Evolutionary conservation across 768 basidiomycete genomes (phyloP), one percentile per base, ranked within the genome.

Genomic region (Asterophora parasitica): DNA sequence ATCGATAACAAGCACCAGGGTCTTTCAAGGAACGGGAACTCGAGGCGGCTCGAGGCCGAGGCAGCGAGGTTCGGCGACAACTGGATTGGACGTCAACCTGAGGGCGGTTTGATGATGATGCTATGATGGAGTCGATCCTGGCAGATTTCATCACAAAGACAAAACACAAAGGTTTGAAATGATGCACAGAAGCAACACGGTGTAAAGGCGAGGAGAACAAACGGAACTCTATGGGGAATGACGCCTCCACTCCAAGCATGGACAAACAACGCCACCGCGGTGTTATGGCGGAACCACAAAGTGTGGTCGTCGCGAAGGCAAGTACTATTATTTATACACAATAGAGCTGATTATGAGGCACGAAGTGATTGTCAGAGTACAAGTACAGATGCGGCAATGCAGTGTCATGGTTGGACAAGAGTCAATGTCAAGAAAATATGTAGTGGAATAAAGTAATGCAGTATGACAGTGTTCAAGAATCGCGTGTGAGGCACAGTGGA

Each of bases 341-440:
- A 23, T 26, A 27, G 12, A 15, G 39, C 39, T 26, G 27, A 26
- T 40, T n/a, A 27, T 13, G 28, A 15, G n/a, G 12, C 11, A 34
- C 13, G 12, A 33, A 44, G 44, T 26, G 20, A n/a, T 27, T 37
- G 44, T 36, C 30, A 30, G 32, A 30, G 20, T 51, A 52, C 20
- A 42, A 55, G 42, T 61, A 61, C 55, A 61, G 34, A 58, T 61
- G 30, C 30, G 35, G 56, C 54, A 54, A 41, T 47, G 46, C 46
- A 40, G 31, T 39, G 46, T 48, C 50, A 47, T 28, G 37, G 42
- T 23, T 28, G 41, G 28, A 15, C 23, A 36, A 23, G 30, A 20
- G 44, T 42, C 45, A 45, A 52, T 54, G 39, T 46, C 35, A 45
- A 51, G 43, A 48, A 12, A 40, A 53, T 53, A 46, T 37, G 42